Conservation (phyloP, 768 basidiomycete species). For the Phanerodontia chrysosporium region DNA sequence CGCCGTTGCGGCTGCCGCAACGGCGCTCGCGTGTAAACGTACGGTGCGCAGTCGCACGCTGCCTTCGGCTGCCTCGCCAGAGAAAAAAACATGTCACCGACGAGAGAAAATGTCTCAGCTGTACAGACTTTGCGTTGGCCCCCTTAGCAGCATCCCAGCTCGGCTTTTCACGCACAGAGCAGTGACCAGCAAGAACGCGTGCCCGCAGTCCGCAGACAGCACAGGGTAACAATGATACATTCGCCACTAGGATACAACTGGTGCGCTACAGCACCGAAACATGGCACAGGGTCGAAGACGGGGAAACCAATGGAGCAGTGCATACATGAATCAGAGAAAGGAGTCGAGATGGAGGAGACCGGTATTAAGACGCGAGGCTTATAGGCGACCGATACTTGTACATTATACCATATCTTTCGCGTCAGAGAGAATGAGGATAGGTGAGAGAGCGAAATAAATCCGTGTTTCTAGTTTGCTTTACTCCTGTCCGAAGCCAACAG, state of each 20-base stretch:
- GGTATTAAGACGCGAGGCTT: not conserved
- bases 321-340: not conserved
- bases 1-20: not conserved
- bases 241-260: slow-evolving; percentile 1
- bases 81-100: not conserved
- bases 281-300: not conserved
- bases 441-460: not conserved
- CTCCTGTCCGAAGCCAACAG: slow-evolving; percentile 92
- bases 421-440: slow-evolving; percentile 1
- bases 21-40: not conserved
- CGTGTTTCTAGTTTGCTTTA: slow-evolving; percentile 32
- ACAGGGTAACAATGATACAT: slow-evolving; percentile 1
- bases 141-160: not conserved
- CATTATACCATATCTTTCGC: slow-evolving; percentile 5
- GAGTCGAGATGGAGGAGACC: not conserved
- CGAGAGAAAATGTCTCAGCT: not conserved
- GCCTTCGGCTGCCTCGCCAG: not conserved
- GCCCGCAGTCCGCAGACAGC: not conserved
- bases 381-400: slow-evolving; percentile 1
- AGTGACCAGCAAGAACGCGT: not conserved
- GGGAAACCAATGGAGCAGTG: not conserved
- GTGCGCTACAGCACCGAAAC: not conserved
- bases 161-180: not conserved
- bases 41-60: not conserved
- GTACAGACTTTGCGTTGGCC: not conserved